Conservation (phyloP, 768 basidiomycete genomes). For the Tephrocybe sp. region DNA sequence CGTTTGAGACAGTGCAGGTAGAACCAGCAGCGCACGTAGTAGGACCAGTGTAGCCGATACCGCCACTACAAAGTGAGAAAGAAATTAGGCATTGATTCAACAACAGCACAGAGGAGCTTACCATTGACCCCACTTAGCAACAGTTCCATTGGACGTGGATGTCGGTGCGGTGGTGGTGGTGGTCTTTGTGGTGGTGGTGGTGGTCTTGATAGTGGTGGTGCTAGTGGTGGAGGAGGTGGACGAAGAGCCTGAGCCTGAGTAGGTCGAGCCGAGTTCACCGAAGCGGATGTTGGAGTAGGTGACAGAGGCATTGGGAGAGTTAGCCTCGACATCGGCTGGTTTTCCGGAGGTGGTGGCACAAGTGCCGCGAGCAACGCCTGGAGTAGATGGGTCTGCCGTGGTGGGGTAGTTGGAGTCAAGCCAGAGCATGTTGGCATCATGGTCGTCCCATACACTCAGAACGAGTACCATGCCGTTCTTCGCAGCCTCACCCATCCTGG, state of each 20-base stretch:
- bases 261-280: not conserved
- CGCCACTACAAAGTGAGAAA: not conserved
- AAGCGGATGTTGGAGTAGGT: constrained; percentile 4
- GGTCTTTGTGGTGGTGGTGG: not conserved
- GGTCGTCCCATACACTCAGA: constrained; percentile 40
- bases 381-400: constrained; percentile 15
- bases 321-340: constrained; percentile 32
- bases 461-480: constrained; percentile 40
- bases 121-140: not conserved
- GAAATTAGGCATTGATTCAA: not conserved
- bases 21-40: not conserved
- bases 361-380: constrained; percentile 36
- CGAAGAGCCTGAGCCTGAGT: not conserved
- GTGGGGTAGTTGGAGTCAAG: constrained; percentile 29
- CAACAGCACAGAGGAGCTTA: not conserved
- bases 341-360: constrained; percentile 36
- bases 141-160: not conserved
- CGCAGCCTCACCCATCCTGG: constrained; percentile 32
- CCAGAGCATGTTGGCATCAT: constrained; percentile 26
- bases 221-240: not conserved
- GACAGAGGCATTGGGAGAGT: not conserved
- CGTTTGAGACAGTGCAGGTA: not conserved
- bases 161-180: not conserved
- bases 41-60: not conserved
- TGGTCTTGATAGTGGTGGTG: not conserved